Conservation (phyloP, 768 basidiomycete genomes). For the Mycena vulgaris region DNA sequence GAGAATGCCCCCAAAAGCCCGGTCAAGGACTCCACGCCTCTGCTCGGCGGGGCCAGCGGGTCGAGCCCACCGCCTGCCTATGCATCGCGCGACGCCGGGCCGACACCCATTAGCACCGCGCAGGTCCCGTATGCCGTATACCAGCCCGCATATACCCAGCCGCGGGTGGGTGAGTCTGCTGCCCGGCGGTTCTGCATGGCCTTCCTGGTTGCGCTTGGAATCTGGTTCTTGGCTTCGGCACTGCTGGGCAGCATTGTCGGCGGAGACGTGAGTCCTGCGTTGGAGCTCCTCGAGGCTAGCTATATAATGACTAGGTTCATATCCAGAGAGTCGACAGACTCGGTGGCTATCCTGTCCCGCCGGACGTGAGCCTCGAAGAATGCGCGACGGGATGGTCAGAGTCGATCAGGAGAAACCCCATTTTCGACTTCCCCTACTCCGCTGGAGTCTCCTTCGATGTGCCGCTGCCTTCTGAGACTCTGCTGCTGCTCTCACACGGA, state of each 20-base stretch:
- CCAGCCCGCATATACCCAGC: constrained; percentile 20
- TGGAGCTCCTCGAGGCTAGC: background rate
- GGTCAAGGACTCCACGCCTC: constrained; percentile 27
- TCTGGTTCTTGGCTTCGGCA: constrained; percentile 28
- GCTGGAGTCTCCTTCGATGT: constrained; percentile 36
- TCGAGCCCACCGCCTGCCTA: constrained; percentile 33
- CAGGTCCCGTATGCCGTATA: constrained; percentile 20
- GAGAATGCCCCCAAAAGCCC: constrained; percentile 21
- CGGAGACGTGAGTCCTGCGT: constrained; percentile 11
- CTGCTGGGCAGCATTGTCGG: constrained; percentile 25
- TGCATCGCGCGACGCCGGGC: constrained; percentile 9
- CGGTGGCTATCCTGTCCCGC: constrained; percentile 25
- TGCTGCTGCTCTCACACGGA: constrained; percentile 50
- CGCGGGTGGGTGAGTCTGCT: constrained; percentile 18
- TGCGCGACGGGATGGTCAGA: constrained; percentile 29
- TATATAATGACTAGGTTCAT: background rate
- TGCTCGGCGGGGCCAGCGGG: constrained; percentile 25
- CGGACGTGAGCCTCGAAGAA: background rate
- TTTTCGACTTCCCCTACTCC: constrained; percentile 34
- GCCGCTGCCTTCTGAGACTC: constrained; percentile 42
- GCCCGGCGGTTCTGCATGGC: constrained; percentile 26
- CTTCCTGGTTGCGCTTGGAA: constrained; percentile 31
- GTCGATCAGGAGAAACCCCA: background rate
- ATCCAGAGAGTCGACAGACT: constrained; percentile 11
- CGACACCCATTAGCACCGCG: constrained; percentile 4